Evolutionary conservation across 2,329 filamentous ascomycete species (phyloP).

Genomic region (Calonectria pseudoturangicola): DNA sequence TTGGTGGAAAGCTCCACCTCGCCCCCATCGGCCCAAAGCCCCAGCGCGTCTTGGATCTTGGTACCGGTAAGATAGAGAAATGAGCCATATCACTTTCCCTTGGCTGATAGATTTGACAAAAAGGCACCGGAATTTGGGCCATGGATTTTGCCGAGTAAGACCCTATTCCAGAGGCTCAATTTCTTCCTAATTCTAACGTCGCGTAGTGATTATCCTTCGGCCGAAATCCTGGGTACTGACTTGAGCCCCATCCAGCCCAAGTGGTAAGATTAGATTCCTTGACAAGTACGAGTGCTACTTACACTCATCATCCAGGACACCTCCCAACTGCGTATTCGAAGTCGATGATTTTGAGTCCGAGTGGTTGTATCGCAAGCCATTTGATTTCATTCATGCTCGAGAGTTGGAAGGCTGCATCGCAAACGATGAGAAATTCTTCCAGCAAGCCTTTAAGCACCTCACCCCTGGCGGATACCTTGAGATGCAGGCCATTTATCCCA

Average conservation of each 20-base stretch:
- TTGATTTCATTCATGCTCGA: conserved; percentile 32
- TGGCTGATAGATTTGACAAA: not conserved
- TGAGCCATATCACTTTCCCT: no score
- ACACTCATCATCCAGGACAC: conserved; percentile 17
- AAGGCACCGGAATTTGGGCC: conserved; percentile 36
- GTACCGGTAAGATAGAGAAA: conserved; percentile 16
- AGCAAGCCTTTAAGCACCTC: conserved; percentile 17
- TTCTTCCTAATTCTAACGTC: not conserved
- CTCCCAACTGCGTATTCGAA: conserved; percentile 31
- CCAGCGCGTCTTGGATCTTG: conserved; percentile 36
- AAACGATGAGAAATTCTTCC: conserved; percentile 7
- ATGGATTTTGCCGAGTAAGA: conserved; percentile 40
- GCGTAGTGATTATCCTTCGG: conserved; percentile 28
- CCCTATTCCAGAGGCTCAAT: no score
- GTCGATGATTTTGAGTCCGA: conserved; percentile 35
- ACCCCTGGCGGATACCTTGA: conserved; percentile 17
- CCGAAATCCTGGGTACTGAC: conserved; percentile 34
- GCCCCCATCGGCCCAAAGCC: conserved; percentile 22
- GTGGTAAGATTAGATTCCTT: conserved; percentile 17
- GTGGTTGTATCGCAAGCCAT: conserved; percentile 14
- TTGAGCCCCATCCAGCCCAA: conserved; percentile 39
- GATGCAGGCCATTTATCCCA: conserved; percentile 12
- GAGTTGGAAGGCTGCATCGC: conserved; percentile 29
- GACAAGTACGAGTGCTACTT: not conserved
- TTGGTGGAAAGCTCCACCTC: conserved; percentile 27